Base-by-base conservation (phyloP, 2,329 filamentous ascomycete genomes). In the Talaromyces verruculosus region DNA sequence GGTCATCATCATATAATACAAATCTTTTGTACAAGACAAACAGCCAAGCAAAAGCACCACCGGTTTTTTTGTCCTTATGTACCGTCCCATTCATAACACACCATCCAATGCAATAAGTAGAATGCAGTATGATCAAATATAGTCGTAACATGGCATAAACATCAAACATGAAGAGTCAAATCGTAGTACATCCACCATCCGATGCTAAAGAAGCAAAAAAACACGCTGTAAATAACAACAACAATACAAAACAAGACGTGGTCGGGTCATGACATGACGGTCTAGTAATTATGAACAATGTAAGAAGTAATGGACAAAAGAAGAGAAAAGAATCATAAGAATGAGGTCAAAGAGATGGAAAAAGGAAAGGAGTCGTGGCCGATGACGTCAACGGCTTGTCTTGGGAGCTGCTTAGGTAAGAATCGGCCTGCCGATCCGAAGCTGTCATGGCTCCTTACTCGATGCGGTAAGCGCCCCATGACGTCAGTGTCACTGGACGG, bases 351-450 rank as follows among this genome's bases (percentile, higher is more conserved):
- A 58, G 3, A 10, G 1, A 22, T 15, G 13, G 25, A 62, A 57
- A 51, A 39, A 64, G 53, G 63, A 64, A 60, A 41, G 28, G 47
- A 62, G 43, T 45, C 49, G 51, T 49, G 13, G 39, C 17, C 33
- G 58, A 57, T 67, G 65, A 67, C 65, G 65, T 67, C 65, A 45
- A 67, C 43, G 65, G 65, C 65, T 33, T 67, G 60, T 60, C 28
- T 51, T 28, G 35, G 57, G 37, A 3, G 13, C 2, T 59, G 57
- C 57, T 60, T 41, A 60, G 39, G 57, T 60, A 60, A 59, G 53
- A 65, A 55, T 55, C 51, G 66, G 65, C 39, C 65, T 63, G 65
- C 65, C 57, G 65, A 67, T 67, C 65, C 65, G 61, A 60, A 60
- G 15, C 39, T 45, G 61, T 37, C 19, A 37, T 37, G 64, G 49